Conservation (phyloP, 352 stramenopile genomes). For the Pythium grandisporangium region DNA sequence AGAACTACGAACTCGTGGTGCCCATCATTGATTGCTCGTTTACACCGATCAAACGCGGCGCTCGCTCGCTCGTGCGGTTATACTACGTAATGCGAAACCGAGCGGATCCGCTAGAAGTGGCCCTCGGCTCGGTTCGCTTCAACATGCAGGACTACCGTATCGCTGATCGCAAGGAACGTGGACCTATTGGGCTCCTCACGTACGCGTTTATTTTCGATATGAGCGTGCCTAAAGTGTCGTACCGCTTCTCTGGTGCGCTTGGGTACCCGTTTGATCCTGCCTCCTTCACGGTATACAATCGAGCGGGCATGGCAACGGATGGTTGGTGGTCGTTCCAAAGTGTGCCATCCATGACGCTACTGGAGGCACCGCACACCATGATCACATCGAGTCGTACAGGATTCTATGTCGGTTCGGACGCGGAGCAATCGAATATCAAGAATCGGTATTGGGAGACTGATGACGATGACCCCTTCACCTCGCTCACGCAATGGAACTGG, state of each 20-base stretch:
- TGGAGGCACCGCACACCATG: slow-evolving; percentile 8
- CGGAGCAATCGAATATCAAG: slow-evolving; percentile 28
- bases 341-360: background rate
- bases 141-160: slow-evolving; percentile 14
- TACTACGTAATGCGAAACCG: slow-evolving; percentile 29
- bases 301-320: background rate
- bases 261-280: slow-evolving; percentile 17
- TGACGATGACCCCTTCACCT: slow-evolving; percentile 2
- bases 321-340: slow-evolving; percentile 6
- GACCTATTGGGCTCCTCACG: background rate
- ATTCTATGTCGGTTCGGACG: slow-evolving; percentile 16
- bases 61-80: slow-evolving; percentile 17
- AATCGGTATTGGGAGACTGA: slow-evolving; percentile 15
- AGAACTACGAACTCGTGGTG: slow-evolving; percentile 17
- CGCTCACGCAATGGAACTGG: slow-evolving; percentile 16
- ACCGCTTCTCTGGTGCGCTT: slow-evolving; percentile 6
- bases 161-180: slow-evolving; percentile 5
- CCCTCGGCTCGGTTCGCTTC: slow-evolving; percentile 7
- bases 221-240: slow-evolving; percentile 3
- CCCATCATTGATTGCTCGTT: slow-evolving; percentile 35
- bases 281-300: slow-evolving; percentile 4
- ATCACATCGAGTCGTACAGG: slow-evolving; percentile 21
- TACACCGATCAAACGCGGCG: slow-evolving; percentile 11
- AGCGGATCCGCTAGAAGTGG: slow-evolving; percentile 5
- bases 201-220: slow-evolving; percentile 6